Base-by-base conservation (phyloP, 1,284 basidiomycete genomes). In the Mycosarcoma maydis region DNA sequence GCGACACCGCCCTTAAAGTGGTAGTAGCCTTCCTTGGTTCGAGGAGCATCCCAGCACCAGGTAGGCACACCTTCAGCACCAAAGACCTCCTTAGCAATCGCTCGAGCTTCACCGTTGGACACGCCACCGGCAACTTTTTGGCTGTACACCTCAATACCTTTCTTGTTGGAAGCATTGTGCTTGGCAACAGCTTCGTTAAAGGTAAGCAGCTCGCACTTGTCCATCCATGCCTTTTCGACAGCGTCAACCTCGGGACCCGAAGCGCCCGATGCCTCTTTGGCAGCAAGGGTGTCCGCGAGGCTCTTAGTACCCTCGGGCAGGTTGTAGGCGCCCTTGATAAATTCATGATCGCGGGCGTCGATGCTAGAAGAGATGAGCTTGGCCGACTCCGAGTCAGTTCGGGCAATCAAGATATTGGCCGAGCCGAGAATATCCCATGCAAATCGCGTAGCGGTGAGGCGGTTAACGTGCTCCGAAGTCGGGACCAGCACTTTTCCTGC, bases 401-500 rank as follows among this genome's bases (percentile, higher is more conserved):
- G 89, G 9, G 92, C 92, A 69, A 96, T 92, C 60, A 93, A 83
- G 37, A 94, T 87, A 87, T 93, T 93, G 16, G 91, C 90, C 47
- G 90, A 89, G 78, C 91, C 90, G 70, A 95, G 85, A 56, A 95
- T 85, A 82, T 95, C 92, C 70, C 92, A 88, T 82, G 93, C 92
- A 85, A 94, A 92, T 24, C 92, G 90, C 27, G 90, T 86, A 13
- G 92, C 87, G 67, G 92, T 86, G 52, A 95, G 87, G 30, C 93
- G 89, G 44, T 90, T 90, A 65, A 92, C 85, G 78, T 94, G 92
- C 20, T 91, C 89, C 10, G 90, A 91, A 4, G 90, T 89, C 14
- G 92, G 92, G 2, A 95, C 92, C 53, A 95, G 86, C 38, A 95
- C 92, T 83, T 95, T 95, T 55, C 92, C 92, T n/a, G 90, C 90